Conservation (phyloP, 495 filamentous ascomycete species). For the Daldinia loculata region DNA sequence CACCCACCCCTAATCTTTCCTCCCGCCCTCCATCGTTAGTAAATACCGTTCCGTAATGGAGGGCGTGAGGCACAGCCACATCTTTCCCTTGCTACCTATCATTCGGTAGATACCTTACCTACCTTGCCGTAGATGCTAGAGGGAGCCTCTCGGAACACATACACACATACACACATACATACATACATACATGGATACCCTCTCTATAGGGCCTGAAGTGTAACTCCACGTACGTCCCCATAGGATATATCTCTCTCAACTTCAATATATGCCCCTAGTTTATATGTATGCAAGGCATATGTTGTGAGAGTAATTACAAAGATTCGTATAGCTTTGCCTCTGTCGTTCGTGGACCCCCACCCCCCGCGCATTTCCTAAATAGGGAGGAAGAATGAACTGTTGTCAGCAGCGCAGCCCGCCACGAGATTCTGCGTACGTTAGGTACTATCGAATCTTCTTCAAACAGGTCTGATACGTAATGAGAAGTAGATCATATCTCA, state of each 20-base stretch:
- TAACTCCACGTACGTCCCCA: neutral
- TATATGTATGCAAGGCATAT: neutral
- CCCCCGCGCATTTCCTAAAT: constrained; percentile 38
- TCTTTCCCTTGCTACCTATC: constrained; percentile 49
- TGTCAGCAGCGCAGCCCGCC: constrained; percentile 2
- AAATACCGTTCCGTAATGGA: constrained; percentile 37
- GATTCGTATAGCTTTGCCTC: neutral
- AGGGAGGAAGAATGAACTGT: constrained; percentile 36
- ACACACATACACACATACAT: no score
- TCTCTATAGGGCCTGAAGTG: neutral
- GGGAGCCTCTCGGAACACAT: neutral
- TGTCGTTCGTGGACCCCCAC: constrained; percentile 19
- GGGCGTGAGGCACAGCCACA: constrained; percentile 33
- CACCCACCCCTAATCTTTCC: constrained; percentile 19
- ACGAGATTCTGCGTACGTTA: neutral
- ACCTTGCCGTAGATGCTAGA: neutral
- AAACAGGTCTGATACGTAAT: neutral
- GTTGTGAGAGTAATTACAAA: neutral
- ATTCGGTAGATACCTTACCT: constrained; percentile 25
- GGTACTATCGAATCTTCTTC: neutral
- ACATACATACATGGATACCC: neutral
- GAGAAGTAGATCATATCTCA: neutral
- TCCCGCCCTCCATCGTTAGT: constrained; percentile 29
- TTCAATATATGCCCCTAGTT: neutral
- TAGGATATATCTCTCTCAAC: neutral